phyloP scores from a whole-genome alignment of 495 filamentous ascomycete species.

The Penicillium odoratum region DNA sequence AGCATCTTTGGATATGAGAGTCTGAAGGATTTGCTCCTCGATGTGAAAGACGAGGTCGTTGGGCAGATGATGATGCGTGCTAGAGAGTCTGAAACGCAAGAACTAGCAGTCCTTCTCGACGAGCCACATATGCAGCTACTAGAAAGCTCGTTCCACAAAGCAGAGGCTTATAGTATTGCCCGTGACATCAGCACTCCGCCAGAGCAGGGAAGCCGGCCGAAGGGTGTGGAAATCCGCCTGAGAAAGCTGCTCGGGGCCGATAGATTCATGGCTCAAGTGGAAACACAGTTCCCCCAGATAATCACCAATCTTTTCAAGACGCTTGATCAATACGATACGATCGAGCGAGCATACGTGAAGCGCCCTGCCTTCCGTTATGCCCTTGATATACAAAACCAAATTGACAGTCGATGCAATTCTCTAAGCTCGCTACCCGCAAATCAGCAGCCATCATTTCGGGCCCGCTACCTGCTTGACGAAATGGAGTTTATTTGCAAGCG shows the following conservation, averaged over 20 bases:
- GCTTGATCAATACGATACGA: conserved; percentile 71
- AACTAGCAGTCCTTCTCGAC: conserved; percentile 58
- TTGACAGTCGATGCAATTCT: conserved; percentile 64
- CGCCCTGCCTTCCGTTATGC: conserved; percentile 58
- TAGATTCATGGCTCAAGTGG: conserved; percentile 57
- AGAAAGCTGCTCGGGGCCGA: conserved; percentile 69
- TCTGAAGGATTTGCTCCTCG: conserved; percentile 66
- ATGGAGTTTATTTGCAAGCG: conserved; percentile 74
- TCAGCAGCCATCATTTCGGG: conserved; percentile 84
- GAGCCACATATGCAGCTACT: conserved; percentile 58
- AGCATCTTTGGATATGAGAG: conserved; percentile 74
- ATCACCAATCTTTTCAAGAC: conserved; percentile 69
- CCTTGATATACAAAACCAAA: conserved; percentile 61
- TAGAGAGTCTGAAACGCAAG: conserved; percentile 59
- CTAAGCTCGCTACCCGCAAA: conserved; percentile 61
- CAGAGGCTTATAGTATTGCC: conserved; percentile 80
- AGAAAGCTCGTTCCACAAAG: conserved; percentile 70
- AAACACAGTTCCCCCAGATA: conserved; percentile 71
- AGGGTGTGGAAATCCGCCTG: conserved; percentile 66
- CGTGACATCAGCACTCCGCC: conserved; percentile 68
- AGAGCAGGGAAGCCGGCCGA: conserved; percentile 47
- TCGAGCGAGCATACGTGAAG: conserved; percentile 71
- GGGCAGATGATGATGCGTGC: conserved; percentile 84
- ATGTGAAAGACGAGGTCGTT: conserved; percentile 76
- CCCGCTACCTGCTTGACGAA: conserved; percentile 69